These are phyloP conservation scores for Diplosphaera chodatii DNA, from an alignment of 139 green algal genomes.

Conservation along the genomic window DNA sequence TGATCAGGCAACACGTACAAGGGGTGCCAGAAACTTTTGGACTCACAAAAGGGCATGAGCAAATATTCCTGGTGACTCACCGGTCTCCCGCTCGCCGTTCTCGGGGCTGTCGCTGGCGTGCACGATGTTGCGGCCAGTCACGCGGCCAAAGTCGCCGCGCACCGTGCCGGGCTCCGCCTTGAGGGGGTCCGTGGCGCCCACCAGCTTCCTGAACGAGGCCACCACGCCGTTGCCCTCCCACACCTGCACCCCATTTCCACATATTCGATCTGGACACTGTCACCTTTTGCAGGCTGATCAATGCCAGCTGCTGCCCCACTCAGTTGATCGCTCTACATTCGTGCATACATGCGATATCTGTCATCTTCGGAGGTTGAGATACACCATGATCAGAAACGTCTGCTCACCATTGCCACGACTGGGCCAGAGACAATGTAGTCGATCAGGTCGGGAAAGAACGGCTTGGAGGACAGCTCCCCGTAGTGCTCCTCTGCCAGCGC, in stretches of 20 bases:
- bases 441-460: constrained; percentile 92
- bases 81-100: constrained; percentile 87
- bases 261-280: background rate
- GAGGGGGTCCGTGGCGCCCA: constrained; percentile 93
- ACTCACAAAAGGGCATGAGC: no score
- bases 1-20: no score
- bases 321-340: no score
- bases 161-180: constrained; percentile 92
- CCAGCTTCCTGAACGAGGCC: constrained; percentile 81
- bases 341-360: no score
- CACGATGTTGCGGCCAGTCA: constrained; percentile 93
- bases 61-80: constrained; percentile 20
- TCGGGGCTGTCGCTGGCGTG: constrained; percentile 87
- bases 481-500: constrained; percentile 89
- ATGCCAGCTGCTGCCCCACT: no score
- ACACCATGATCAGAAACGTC: no score
- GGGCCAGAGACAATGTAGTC: constrained; percentile 96
- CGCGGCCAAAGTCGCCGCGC: constrained; percentile 71
- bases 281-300: no score
- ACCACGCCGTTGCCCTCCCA: constrained; percentile 96
- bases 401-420: constrained; percentile 92
- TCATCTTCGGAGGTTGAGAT: no score
- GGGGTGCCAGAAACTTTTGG: no score
- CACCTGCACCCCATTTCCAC: no score
- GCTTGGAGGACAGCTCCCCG: constrained; percentile 85